Evolutionary conservation across 441 rosid genomes (phyloP).

Genomic region (Omphalea diandra): DNA sequence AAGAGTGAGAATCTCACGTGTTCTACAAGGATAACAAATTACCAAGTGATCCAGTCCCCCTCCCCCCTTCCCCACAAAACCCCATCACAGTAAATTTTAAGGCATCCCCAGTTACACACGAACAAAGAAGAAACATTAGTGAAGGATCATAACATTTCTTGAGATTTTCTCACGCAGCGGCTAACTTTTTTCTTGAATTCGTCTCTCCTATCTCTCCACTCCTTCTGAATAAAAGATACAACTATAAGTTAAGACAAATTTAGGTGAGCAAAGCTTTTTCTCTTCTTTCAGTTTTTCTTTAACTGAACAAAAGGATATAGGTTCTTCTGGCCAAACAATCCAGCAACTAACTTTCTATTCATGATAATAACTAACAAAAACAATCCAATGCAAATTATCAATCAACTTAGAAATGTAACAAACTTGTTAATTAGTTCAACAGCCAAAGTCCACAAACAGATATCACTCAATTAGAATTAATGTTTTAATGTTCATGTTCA

Average conservation of each 20-base stretch:
- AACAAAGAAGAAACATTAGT: background rate
- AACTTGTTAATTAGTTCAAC: background rate
- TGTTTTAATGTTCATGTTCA: background rate
- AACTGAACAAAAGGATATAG: background rate
- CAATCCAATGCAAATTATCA: background rate
- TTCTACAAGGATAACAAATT: no score
- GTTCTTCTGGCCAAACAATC: background rate
- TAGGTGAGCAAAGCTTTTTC: background rate
- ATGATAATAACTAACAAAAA: background rate
- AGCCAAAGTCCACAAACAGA: background rate
- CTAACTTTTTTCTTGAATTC: slow-evolving; percentile 64
- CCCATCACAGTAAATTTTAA: slow-evolving; percentile 11
- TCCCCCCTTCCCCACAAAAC: background rate
- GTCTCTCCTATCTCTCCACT: slow-evolving; percentile 57
- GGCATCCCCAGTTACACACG: slow-evolving; percentile 13
- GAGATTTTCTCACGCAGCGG: slow-evolving; percentile 62
- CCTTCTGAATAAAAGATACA: slow-evolving; percentile 45
- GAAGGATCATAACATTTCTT: slow-evolving; percentile 44
- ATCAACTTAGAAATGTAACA: background rate
- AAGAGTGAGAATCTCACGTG: no score
- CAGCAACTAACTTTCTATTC: background rate
- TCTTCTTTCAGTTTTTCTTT: background rate
- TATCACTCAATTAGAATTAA: background rate
- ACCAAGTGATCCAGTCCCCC: no score
- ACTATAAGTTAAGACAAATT: background rate